A percentile compares a stretch with the other conserved stretches of the same genome.
phyloP scores from a whole-genome alignment of 352 stramenopile genomes.

The Globisporangium canariense region DNA sequence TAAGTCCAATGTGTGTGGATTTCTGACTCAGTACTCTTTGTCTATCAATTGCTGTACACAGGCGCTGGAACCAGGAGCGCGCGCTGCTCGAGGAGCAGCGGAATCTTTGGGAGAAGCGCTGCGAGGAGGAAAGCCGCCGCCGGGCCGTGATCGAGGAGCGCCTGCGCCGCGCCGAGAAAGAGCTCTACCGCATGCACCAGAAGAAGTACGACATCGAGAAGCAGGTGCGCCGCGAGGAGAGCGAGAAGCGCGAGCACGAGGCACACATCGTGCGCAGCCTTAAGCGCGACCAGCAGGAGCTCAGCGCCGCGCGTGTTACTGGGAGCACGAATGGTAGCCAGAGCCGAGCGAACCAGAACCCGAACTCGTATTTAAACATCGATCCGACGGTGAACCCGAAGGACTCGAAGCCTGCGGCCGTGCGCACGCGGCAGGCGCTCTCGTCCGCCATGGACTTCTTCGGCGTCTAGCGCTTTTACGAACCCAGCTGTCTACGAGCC shows the following conservation, averaged over 20 bases:
- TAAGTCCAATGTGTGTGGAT: background rate
- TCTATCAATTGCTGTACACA: slow-evolving; percentile 14
- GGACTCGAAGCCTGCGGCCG: slow-evolving; percentile 67
- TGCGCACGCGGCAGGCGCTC: slow-evolving; percentile 73
- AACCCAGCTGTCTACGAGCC: background rate
- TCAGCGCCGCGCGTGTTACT: slow-evolving; percentile 30
- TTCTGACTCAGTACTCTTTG: background rate
- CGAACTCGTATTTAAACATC: slow-evolving; percentile 37
- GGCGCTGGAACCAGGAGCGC: slow-evolving; percentile 70
- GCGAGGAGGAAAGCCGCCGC: slow-evolving; percentile 68
- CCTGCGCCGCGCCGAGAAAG: slow-evolving; percentile 77
- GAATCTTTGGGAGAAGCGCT: slow-evolving; percentile 67
- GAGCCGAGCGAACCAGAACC: slow-evolving; percentile 7
- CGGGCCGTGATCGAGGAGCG: slow-evolving; percentile 74
- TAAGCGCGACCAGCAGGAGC: slow-evolving; percentile 64
- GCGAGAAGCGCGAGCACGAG: slow-evolving; percentile 84
- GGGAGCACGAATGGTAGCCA: slow-evolving; percentile 12
- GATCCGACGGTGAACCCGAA: slow-evolving; percentile 81
- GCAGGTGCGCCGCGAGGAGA: slow-evolving; percentile 77
- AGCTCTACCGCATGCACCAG: slow-evolving; percentile 89
- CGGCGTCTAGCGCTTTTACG: slow-evolving; percentile 43
- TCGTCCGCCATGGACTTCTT: slow-evolving; percentile 87
- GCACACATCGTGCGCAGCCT: slow-evolving; percentile 78
- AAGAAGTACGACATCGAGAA: slow-evolving; percentile 90
- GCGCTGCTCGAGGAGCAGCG: slow-evolving; percentile 55